Conservation (phyloP, 2,329 filamentous ascomycete species). For the Sclerotinia subarctica region DNA sequence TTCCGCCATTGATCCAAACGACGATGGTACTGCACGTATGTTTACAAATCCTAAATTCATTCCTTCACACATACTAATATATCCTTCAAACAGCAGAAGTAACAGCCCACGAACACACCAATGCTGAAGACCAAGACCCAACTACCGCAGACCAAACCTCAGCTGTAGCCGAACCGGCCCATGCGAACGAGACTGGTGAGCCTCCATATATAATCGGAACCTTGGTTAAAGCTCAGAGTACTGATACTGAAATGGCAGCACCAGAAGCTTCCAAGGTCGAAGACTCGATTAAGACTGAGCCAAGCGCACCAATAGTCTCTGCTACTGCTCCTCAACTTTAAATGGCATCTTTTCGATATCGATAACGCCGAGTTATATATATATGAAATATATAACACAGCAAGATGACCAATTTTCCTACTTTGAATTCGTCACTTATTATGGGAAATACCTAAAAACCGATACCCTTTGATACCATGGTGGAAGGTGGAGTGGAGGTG, state of each 20-base stretch:
- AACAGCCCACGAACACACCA: constrained; percentile 24
- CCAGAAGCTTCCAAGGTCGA: constrained; percentile 26
- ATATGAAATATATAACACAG: background rate
- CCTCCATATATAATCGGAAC: constrained; percentile 20
- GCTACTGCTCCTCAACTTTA: constrained; percentile 19
- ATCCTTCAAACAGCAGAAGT: constrained; percentile 22
- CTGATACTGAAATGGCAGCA: constrained; percentile 22
- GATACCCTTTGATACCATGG: constrained; percentile 24
- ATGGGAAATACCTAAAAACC: constrained; percentile 12
- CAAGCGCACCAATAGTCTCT: constrained; percentile 6
- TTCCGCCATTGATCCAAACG: constrained; percentile 24
- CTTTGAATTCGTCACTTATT: background rate
- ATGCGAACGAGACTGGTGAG: constrained; percentile 6
- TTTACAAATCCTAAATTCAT: background rate
- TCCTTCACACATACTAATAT: constrained; percentile 20
- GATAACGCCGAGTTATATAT: background rate
- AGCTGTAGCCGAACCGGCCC: background rate
- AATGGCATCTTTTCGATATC: constrained; percentile 12
- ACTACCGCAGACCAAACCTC: constrained; percentile 25
- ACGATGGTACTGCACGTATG: constrained; percentile 22
- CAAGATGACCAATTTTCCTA: constrained; percentile 3
- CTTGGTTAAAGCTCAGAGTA: constrained; percentile 13
- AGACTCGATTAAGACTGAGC: constrained; percentile 22
- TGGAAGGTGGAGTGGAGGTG: constrained; percentile 24
- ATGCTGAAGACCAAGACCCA: constrained; percentile 25